Percentiles rank a stretch among this genome's conserved stretches.
Conservation (phyloP, 352 stramenopile genomes). For the Pythium scleroteichum region DNA sequence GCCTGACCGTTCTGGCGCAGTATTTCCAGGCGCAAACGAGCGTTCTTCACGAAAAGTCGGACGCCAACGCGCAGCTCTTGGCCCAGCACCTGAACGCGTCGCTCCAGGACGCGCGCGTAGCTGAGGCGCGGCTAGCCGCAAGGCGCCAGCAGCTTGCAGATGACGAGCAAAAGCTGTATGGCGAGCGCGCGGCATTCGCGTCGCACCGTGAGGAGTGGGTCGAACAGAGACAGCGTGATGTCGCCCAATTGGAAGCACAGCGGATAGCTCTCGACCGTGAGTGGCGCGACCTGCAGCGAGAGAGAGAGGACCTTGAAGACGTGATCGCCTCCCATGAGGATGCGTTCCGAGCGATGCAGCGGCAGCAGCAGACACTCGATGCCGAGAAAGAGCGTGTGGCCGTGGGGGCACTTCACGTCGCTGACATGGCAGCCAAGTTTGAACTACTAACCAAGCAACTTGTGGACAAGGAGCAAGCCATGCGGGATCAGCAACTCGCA, state of each 20-base stretch:
- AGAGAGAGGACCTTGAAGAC: conserved; percentile 25
- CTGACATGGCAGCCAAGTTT: conserved; percentile 25
- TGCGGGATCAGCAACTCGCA: conserved; percentile 5
- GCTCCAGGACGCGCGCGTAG: conserved; percentile 35
- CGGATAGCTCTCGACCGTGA: conserved; percentile 7
- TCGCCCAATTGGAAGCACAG: conserved; percentile 9
- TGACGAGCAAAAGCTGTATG: conserved; percentile 26
- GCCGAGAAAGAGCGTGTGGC: conserved; percentile 25
- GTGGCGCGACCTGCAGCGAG: conserved; percentile 17
- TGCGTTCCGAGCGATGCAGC: conserved; percentile 20
- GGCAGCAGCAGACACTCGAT: conserved; percentile 16
- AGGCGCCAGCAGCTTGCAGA: conserved; percentile 32
- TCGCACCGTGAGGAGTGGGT: conserved; percentile 36
- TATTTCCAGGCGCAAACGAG: conserved; percentile 71
- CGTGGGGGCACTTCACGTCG: conserved; percentile 17
- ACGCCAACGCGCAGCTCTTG: conserved; percentile 32
- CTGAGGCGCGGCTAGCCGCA: conserved; percentile 37
- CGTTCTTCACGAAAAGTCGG: conserved; percentile 47
- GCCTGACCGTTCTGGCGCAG: conserved; percentile 50
- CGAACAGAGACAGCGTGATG: conserved; percentile 31
- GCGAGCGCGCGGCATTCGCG: conserved; percentile 31
- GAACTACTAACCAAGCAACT: conserved; percentile 17
- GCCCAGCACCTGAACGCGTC: conserved; percentile 21
- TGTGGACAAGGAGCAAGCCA: conserved; percentile 22
- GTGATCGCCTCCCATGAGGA: conserved; percentile 29